These are phyloP conservation scores for Macaranga tanarius DNA, from an alignment of 441 rosid species.

Conservation along the genomic window DNA sequence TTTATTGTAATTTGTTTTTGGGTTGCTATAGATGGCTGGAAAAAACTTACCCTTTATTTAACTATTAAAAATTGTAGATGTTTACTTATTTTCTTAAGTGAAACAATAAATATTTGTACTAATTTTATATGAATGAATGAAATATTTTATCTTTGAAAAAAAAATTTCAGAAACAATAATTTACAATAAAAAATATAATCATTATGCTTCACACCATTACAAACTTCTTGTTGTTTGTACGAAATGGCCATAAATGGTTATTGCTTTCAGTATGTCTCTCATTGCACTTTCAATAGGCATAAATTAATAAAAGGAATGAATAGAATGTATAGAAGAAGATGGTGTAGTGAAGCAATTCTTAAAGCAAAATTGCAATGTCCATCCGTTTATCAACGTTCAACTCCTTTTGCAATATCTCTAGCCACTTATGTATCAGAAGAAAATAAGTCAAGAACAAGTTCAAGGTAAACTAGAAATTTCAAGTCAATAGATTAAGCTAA, in stretches of 20 bases:
- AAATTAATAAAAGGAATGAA: conserved; percentile 7
- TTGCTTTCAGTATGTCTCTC: not conserved
- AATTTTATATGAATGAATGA: too few relatives aligned
- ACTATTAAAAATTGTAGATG: too few relatives aligned
- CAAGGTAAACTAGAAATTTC: too few relatives aligned
- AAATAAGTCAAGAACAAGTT: conserved; percentile 2
- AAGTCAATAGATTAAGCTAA: too few relatives aligned
- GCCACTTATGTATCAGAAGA: conserved; percentile 32
- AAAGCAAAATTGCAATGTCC: not conserved
- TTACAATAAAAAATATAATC: too few relatives aligned
- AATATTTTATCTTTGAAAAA: too few relatives aligned
- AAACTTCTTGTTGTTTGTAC: not conserved
- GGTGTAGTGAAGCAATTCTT: not conserved
- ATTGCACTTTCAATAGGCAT: conserved; percentile 9
- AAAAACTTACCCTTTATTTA: too few relatives aligned
- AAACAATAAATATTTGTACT: too few relatives aligned
- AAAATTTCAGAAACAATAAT: too few relatives aligned
- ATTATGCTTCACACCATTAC: conserved; percentile 10
- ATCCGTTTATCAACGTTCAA: conserved; percentile 5
- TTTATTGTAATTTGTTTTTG: too few relatives aligned
- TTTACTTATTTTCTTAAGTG: too few relatives aligned
- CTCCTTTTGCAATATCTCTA: conserved; percentile 32
- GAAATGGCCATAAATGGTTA: not conserved
- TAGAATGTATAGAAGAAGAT: conserved; percentile 25
- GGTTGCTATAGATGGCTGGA: too few relatives aligned